Conservation (phyloP, 768 basidiomycete genomes). For the Calvatia gigantea region DNA sequence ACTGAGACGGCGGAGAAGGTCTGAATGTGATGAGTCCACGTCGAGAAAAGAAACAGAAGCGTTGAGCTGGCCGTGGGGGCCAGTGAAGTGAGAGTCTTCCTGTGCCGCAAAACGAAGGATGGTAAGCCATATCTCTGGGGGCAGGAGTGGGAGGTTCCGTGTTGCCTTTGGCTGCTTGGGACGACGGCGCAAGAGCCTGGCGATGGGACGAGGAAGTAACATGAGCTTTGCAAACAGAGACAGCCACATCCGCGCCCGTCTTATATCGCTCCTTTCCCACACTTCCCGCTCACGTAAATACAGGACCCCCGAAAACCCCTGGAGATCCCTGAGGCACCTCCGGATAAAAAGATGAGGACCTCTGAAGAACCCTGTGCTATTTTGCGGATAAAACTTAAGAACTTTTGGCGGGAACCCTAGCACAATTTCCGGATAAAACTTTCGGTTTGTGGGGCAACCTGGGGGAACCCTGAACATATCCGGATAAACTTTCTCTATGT, state of each 20-base stretch:
- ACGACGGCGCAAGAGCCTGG: not conserved
- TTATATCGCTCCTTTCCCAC: not conserved
- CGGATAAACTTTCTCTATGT: too few relatives aligned
- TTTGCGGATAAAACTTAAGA: too few relatives aligned
- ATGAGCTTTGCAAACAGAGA: too few relatives aligned
- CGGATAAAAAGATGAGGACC: too few relatives aligned
- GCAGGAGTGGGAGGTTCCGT: slow-evolving; percentile 27
- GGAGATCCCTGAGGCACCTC: too few relatives aligned
- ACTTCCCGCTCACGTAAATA: not conserved
- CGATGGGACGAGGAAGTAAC: not conserved
- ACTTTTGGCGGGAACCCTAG: too few relatives aligned
- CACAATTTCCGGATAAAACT: too few relatives aligned
- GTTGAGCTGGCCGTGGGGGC: slow-evolving; percentile 11
- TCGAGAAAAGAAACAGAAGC: slow-evolving; percentile 56
- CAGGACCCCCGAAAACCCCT: too few relatives aligned
- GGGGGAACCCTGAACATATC: too few relatives aligned
- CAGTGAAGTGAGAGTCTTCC: slow-evolving; percentile 12
- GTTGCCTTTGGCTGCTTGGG: not conserved
- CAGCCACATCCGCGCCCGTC: not conserved
- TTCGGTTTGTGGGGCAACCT: too few relatives aligned
- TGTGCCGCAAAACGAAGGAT: slow-evolving; percentile 58
- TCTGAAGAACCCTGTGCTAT: too few relatives aligned
- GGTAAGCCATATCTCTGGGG: slow-evolving; percentile 63
- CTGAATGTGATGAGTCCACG: slow-evolving; percentile 33
- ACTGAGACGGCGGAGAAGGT: slow-evolving; percentile 30